phyloP scores from a whole-genome alignment of 2,329 filamentous ascomycete species.

The Reticulascus tulasneorum region DNA sequence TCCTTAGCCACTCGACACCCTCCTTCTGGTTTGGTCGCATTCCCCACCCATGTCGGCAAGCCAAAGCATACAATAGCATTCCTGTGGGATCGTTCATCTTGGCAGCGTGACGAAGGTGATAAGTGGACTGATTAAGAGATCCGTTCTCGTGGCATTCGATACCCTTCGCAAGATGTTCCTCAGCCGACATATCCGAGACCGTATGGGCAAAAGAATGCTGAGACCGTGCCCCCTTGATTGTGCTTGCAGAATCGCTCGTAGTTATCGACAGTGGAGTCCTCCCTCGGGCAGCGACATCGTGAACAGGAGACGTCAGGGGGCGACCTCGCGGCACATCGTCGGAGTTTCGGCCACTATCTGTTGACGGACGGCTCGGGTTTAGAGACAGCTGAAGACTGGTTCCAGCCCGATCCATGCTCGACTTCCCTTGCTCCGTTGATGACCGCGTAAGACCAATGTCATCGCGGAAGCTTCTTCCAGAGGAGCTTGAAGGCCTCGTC shows the following conservation, averaged over 20 bases:
- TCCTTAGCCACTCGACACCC: constrained; percentile 86
- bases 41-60: constrained; percentile 95
- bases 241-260: constrained; percentile 53
- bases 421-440: constrained; percentile 47
- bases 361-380: constrained; percentile 41
- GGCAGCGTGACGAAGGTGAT: constrained; percentile 87
- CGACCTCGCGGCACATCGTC: constrained; percentile 48
- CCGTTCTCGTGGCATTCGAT: constrained; percentile 88
- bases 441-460: constrained; percentile 37
- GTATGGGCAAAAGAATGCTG: constrained; percentile 47
- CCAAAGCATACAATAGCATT: constrained; percentile 93
- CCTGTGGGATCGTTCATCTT: constrained; percentile 82
- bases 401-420: constrained; percentile 39
- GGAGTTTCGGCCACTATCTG: constrained; percentile 38
- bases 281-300: constrained; percentile 34
- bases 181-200: constrained; percentile 68
- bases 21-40: constrained; percentile 90
- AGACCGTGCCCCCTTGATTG: constrained; percentile 42
- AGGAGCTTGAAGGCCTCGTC: constrained; percentile 56
- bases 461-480: constrained; percentile 34
- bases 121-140: constrained; percentile 87
- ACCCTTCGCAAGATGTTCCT: constrained; percentile 86
- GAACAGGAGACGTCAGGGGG: constrained; percentile 29
- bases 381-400: constrained; percentile 39
- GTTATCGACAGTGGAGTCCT: constrained; percentile 43